phyloP scores from a whole-genome alignment of 352 stramenopile species.

The Phytophthora nicotianae region DNA sequence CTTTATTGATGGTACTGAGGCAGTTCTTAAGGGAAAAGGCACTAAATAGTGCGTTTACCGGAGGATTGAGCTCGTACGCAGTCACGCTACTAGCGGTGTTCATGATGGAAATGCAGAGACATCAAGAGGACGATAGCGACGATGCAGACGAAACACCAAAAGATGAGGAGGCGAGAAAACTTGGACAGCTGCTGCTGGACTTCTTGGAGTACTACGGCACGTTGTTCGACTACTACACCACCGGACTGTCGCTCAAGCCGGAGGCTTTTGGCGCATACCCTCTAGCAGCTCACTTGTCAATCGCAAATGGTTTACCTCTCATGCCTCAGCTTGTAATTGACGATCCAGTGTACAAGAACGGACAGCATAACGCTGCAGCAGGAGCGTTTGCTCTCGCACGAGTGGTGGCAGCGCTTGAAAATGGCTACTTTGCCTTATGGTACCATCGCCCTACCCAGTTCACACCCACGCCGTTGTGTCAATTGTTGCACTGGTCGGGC shows the following conservation, averaged over 20 bases:
- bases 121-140: constrained; percentile 38
- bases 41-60: constrained; percentile 91
- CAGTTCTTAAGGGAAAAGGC: constrained; percentile 87
- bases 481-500: constrained; percentile 82
- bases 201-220: constrained; percentile 92
- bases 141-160: constrained; percentile 6
- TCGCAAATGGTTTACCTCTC: constrained; percentile 45
- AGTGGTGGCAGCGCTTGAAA: constrained; percentile 81
- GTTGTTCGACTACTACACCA: constrained; percentile 78
- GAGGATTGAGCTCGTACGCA: constrained; percentile 89
- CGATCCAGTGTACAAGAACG: constrained; percentile 77
- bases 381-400: constrained; percentile 80
- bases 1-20: constrained; percentile 86
- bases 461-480: constrained; percentile 75
- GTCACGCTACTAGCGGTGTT: constrained; percentile 86
- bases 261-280: constrained; percentile 85
- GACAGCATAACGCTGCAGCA: constrained; percentile 80
- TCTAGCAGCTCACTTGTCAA: constrained; percentile 48
- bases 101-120: constrained; percentile 71
- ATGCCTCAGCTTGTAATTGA: constrained; percentile 88
- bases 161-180: constrained; percentile 33
- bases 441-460: constrained; percentile 82
- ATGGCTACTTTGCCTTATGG: constrained; percentile 77
- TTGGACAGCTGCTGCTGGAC: constrained; percentile 79
- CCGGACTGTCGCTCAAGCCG: constrained; percentile 81